Percentiles rank a stretch among this genome's conserved stretches.
phyloP scores from a whole-genome alignment of 495 filamentous ascomycete genomes.

The Penicillium maclennaniae region DNA sequence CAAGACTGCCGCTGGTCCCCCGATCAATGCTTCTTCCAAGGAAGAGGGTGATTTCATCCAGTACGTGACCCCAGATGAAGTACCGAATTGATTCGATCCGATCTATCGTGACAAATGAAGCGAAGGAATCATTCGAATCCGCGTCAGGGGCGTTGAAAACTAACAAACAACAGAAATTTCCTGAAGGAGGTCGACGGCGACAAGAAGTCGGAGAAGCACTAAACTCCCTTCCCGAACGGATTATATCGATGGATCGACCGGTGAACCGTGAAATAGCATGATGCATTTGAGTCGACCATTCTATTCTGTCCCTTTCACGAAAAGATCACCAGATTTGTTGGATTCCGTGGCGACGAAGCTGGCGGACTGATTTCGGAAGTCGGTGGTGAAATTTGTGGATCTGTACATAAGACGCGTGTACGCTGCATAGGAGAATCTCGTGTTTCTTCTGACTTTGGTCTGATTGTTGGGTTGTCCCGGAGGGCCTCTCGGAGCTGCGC shows the following conservation, averaged over 20 bases:
- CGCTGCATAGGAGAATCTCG: constrained; percentile 35
- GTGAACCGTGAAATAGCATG: constrained; percentile 10
- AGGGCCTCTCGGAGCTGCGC: neutral
- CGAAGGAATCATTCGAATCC: neutral
- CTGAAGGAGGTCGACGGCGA: constrained; percentile 68
- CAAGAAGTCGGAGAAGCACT: constrained; percentile 62
- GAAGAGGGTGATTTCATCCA: constrained; percentile 98
- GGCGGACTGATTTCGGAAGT: constrained; percentile 13
- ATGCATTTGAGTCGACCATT: constrained; percentile 17
- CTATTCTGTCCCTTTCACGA: constrained; percentile 13
- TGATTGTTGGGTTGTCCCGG: neutral
- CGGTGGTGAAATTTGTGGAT: constrained; percentile 25
- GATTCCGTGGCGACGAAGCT: constrained; percentile 8
- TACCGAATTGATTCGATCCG: neutral
- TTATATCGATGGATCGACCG: constrained; percentile 18
- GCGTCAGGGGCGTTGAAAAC: neutral
- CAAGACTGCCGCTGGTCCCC: constrained; percentile 57
- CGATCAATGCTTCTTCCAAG: constrained; percentile 80
- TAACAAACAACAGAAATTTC: constrained; percentile 60
- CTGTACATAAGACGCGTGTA: constrained; percentile 47
- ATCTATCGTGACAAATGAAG: neutral
- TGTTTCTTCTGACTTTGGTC: constrained; percentile 10
- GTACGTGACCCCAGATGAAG: constrained; percentile 48
- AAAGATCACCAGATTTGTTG: constrained; percentile 3
- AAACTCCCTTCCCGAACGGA: constrained; percentile 27